phyloP scores from a whole-genome alignment of 2,329 filamentous ascomycete species.

The Cadophora sp. region DNA sequence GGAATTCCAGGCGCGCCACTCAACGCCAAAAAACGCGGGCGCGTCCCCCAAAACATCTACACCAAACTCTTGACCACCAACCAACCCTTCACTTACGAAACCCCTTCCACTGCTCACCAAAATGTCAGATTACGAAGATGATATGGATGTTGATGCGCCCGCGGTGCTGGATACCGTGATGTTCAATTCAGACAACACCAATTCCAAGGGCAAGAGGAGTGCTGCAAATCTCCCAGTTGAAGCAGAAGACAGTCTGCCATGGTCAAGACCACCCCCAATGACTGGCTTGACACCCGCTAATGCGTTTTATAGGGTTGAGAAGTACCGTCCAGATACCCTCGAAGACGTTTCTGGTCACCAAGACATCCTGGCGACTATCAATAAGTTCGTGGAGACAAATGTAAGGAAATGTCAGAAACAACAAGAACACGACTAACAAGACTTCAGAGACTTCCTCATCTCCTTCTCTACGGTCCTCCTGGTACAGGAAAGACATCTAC shows the following conservation, averaged over 20 bases:
- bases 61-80: not conserved
- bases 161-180: constrained; percentile 57
- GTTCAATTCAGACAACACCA: constrained; percentile 77
- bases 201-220: constrained; percentile 87
- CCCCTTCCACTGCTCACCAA: constrained; percentile 29
- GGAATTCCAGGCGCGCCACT: not conserved
- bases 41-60: constrained; percentile 3
- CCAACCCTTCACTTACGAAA: not conserved
- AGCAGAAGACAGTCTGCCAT: constrained; percentile 91
- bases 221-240: constrained; percentile 93
- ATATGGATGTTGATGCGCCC: constrained; percentile 72
- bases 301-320: constrained; percentile 78
- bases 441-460: constrained; percentile 79
- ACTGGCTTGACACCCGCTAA: constrained; percentile 31
- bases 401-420: constrained; percentile 47
- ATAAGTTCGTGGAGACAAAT: constrained; percentile 95
- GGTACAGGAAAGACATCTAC: constrained; percentile 98
- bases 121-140: constrained; percentile 66
- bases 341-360: constrained; percentile 95
- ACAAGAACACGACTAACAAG: constrained; percentile 19
- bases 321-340: constrained; percentile 89
- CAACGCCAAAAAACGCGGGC: constrained; percentile 12
- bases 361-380: constrained; percentile 96
- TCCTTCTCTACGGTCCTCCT: constrained; percentile 94
- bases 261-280: constrained; percentile 58